Evolutionary conservation across 768 basidiomycete genomes (phyloP), one percentile per base, ranked within the genome.

Genomic region (Podaxis rugospora): DNA sequence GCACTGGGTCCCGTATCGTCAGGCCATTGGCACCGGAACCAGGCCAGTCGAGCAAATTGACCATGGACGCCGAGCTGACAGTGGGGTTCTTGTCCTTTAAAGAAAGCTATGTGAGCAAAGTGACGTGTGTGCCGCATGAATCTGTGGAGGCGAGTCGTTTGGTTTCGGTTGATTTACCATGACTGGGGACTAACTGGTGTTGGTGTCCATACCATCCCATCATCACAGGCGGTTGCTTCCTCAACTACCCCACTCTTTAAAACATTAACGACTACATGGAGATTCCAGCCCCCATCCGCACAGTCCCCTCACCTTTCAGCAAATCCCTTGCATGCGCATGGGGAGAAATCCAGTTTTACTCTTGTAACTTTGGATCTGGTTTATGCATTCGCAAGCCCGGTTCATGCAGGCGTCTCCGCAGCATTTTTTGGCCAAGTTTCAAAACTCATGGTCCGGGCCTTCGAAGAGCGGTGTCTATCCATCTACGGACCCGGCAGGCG

Each of bases 341-440:
- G 23, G 32, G 25, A 63, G 49, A 27, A 74, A 51, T 57, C 65
- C 23, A 77, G 78, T 5, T 80, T 87, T n/a, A 97, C 95, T 0
- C 73, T 93, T 11, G 88, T 98, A 52, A 89, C 88, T 13, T 82
- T 97, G 57, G 90, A 95, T 64, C 79, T 99, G 37, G 81, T 82
- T 1, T 99, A 90, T 72, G 84, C 90, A 25, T 98, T 98, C 70
- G 82, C 90, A 50, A 95, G 87, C 68, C 95, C 94, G 0, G 66
- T 95, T 32, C 88, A 98, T 69, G 89, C 92, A 2, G 82, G 86
- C 4, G 80, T 95, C n/a, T 91, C 92, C 3, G 81, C 87, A 21
- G 77, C 86, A 2, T 94, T 98, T 71, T 92, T 98, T 69, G 90
- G 90, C 7, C 86, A 90, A 69, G 88, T 97, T 4, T 91, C 92